A percentile compares a stretch with the other conserved stretches of the same genome.
phyloP scores from a whole-genome alignment of 805 yeast species.

The Blastobotrys muscicola region DNA sequence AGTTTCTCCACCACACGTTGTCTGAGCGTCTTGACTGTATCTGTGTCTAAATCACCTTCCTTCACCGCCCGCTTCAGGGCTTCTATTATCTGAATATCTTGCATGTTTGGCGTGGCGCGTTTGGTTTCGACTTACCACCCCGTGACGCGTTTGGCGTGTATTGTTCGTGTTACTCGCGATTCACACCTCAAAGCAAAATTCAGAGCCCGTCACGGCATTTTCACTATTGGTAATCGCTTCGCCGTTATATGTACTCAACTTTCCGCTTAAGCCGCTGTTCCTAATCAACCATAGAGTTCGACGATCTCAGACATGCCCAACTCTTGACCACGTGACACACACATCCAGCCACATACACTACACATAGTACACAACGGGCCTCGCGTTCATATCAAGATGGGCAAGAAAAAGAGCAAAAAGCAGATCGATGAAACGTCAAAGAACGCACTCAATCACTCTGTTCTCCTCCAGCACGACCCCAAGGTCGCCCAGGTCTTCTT shows the following conservation, averaged over 20 bases:
- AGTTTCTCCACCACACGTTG: slow-evolving; percentile 10
- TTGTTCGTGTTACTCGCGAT: too few species aligned
- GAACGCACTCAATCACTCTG: slow-evolving; percentile 24
- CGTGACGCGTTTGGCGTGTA: too few species aligned
- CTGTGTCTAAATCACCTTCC: slow-evolving; percentile 15
- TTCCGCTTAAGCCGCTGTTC: background rate
- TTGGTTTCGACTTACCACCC: too few species aligned
- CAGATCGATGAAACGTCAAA: slow-evolving; percentile 5
- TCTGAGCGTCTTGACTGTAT: slow-evolving; percentile 14
- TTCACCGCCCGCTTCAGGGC: slow-evolving; percentile 7
- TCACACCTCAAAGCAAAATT: too few species aligned
- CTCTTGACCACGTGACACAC: too few species aligned
- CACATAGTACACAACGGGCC: too few species aligned
- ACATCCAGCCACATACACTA: too few species aligned
- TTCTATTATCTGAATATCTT: slow-evolving; percentile 3
- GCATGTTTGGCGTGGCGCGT: background rate
- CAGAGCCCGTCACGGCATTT: too few species aligned
- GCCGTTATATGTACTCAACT: too few species aligned
- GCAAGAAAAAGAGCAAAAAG: slow-evolving; percentile 1
- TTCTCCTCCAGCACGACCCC: slow-evolving; percentile 29
- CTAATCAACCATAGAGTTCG: background rate
- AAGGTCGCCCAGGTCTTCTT: slow-evolving; percentile 26
- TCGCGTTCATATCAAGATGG: background rate
- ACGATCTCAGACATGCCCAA: too few species aligned
- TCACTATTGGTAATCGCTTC: too few species aligned